These are phyloP conservation scores for Beauveria medogensis DNA, from an alignment of 2,329 filamentous ascomycete genomes.

Conservation along the genomic window DNA sequence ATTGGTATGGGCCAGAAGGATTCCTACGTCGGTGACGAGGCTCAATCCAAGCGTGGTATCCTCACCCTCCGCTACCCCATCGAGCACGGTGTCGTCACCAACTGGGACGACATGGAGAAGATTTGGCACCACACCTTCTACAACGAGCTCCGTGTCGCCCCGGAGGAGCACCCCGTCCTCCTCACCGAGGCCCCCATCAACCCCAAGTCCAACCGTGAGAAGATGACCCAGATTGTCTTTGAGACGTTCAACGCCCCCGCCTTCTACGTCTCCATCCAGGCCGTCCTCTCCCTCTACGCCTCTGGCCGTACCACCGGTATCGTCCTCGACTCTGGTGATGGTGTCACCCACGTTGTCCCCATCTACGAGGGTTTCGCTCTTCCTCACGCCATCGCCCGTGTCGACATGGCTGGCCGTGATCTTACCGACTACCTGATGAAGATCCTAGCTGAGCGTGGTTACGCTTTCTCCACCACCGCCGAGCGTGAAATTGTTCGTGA, in stretches of 20 bases:
- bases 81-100: slow-evolving; percentile 99
- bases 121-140: slow-evolving; percentile 99
- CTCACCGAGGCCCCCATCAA: slow-evolving; percentile 99
- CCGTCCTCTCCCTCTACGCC: slow-evolving; percentile 97
- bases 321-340: slow-evolving; percentile 98
- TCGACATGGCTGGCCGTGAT: slow-evolving; percentile 99
- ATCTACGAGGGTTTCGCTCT: slow-evolving; percentile 99
- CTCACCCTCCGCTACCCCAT: slow-evolving; percentile 98
- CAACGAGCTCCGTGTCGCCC: slow-evolving; percentile 99
- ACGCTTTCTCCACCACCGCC: slow-evolving; percentile 99
- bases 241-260: slow-evolving; percentile 99
- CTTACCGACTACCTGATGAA: slow-evolving; percentile 99
- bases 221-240: slow-evolving; percentile 99
- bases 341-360: slow-evolving; percentile 99
- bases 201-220: slow-evolving; percentile 99
- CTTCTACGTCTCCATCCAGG: slow-evolving; percentile 99
- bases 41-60: slow-evolving; percentile 99
- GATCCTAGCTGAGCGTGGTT: slow-evolving; percentile 98
- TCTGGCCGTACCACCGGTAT: slow-evolving; percentile 99
- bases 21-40: slow-evolving; percentile 99
- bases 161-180: slow-evolving; percentile 99
- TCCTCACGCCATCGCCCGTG: slow-evolving; percentile 98
- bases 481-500: slow-evolving; percentile 99
- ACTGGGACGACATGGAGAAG: slow-evolving; percentile 99
- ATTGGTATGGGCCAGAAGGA: slow-evolving; percentile 99